Evolutionary conservation across 805 yeast species (phyloP), one percentile per base, ranked within the genome.

Genomic region (Starmerella apis): DNA sequence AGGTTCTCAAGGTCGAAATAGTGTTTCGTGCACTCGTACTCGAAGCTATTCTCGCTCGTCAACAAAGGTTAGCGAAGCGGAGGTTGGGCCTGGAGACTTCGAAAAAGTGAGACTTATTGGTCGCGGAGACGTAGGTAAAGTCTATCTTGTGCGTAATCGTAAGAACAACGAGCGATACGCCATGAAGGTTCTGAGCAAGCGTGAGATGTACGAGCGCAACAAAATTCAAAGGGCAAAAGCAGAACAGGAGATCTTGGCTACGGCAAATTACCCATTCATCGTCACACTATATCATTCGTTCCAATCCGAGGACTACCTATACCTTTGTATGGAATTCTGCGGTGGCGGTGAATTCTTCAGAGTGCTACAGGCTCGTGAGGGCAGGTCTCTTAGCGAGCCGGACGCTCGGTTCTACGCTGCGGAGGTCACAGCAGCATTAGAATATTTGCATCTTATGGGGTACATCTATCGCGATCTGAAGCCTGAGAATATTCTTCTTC

Each of bases 301-400:
- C 70, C 98, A 92, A 68, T 83, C 95, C 3, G 92, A 86, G 52
- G 96, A 88, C 59, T 80, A 84, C 62, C 68, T 92, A 10, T 92
- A 87, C 59, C 75, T 92, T 36, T 92, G 99, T 67, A 90, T 94
- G 95, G 99, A 92, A 65, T 92, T 90, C 62, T 92, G 99, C 63
- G 86, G 92, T 87, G 99, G 99, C 27, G 99, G 99, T 42, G 98
- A 94, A 68, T 92, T 92, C 61, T 92, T 92, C 71, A 72, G 97
- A 52, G 98, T 97, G 0, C 68, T 92, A 48, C 98, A 92, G 67
- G 87, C 96, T 0, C 74, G 96, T 53, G 81, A 79, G 54, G 78
- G 86, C 48, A 86, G 87, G 63, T 84, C 94, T 57, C 81, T 92
- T 13, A 71, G 78, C 19, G 99, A 92, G 65, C 76, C 71, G 25